phyloP scores from a whole-genome alignment of 345 rosid species.

The Eutrema yunnanense region DNA sequence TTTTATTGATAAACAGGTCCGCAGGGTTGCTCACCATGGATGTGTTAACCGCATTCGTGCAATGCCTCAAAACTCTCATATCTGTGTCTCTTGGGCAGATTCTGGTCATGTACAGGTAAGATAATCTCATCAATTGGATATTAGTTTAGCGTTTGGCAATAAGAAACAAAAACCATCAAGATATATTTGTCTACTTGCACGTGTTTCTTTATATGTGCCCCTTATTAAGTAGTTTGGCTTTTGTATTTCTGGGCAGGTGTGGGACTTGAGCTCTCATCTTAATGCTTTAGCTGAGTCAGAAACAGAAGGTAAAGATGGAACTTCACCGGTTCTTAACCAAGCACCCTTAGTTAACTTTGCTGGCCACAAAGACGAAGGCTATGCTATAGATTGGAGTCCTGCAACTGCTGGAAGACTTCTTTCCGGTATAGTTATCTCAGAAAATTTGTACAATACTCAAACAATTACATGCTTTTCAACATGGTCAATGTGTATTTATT shows the following conservation, averaged over 20 bases:
- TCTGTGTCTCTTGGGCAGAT: constrained; percentile 94
- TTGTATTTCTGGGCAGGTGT: constrained; percentile 46
- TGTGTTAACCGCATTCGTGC: constrained; percentile 87
- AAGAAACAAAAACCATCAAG: neutral
- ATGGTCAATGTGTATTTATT: neutral
- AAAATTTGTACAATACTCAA: neutral
- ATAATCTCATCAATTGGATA: neutral
- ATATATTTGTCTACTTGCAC: neutral
- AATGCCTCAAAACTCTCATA: constrained; percentile 82
- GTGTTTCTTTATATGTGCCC: neutral
- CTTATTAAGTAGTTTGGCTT: neutral
- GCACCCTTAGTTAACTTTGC: constrained; percentile 67
- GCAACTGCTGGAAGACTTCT: constrained; percentile 72
- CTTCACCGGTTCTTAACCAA: constrained; percentile 62
- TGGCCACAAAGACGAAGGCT: constrained; percentile 95
- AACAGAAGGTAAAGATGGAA: constrained; percentile 48
- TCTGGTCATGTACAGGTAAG: constrained; percentile 85
- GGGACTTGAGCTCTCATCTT: constrained; percentile 83
- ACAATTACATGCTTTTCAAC: neutral
- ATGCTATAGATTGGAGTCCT: constrained; percentile 93
- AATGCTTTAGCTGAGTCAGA: constrained; percentile 73
- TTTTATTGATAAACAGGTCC: constrained; percentile 42
- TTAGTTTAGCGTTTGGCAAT: neutral
- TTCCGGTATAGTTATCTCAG: constrained; percentile 47
- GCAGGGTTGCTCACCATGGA: constrained; percentile 79